These are phyloP conservation scores for Didymella pinodella DNA, from an alignment of 2,329 filamentous ascomycete genomes.

Conservation along the genomic window DNA sequence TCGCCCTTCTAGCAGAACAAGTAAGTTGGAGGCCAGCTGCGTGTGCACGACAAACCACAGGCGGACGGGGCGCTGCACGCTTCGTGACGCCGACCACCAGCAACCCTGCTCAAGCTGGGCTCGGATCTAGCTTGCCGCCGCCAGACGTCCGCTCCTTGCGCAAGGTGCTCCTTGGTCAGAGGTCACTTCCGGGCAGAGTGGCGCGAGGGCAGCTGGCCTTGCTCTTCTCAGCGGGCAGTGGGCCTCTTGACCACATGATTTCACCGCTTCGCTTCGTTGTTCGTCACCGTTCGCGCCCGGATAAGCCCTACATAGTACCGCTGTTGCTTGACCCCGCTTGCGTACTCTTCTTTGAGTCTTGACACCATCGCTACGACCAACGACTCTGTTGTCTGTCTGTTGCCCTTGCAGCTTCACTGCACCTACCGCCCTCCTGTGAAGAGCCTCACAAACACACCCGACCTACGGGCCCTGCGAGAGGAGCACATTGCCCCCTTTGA, in stretches of 20 bases:
- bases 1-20: slow-evolving; percentile 6
- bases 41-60: slow-evolving; percentile 14
- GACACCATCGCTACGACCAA: slow-evolving; percentile 14
- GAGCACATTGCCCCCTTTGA: slow-evolving; percentile 1
- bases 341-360: slow-evolving; percentile 20
- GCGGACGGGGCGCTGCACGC: slow-evolving; percentile 20
- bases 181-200: slow-evolving; percentile 10
- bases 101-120: slow-evolving; percentile 2
- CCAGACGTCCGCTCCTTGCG: slow-evolving; percentile 19
- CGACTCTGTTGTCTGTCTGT: slow-evolving; percentile 12
- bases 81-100: not conserved
- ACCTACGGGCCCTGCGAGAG: slow-evolving; percentile 17
- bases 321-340: slow-evolving; percentile 27
- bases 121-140: slow-evolving; percentile 22
- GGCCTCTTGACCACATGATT: slow-evolving; percentile 26
- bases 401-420: slow-evolving; percentile 23
- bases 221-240: slow-evolving; percentile 22
- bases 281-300: slow-evolving; percentile 26
- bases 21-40: slow-evolving; percentile 15
- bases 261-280: slow-evolving; percentile 18
- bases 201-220: slow-evolving; percentile 25
- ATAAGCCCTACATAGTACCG: slow-evolving; percentile 28
- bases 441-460: slow-evolving; percentile 26
- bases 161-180: slow-evolving; percentile 8
- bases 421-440: slow-evolving; percentile 29